These are phyloP conservation scores for Pinus tabuliformis DNA, from an alignment of 75 land plant species.

Conservation along the genomic window DNA sequence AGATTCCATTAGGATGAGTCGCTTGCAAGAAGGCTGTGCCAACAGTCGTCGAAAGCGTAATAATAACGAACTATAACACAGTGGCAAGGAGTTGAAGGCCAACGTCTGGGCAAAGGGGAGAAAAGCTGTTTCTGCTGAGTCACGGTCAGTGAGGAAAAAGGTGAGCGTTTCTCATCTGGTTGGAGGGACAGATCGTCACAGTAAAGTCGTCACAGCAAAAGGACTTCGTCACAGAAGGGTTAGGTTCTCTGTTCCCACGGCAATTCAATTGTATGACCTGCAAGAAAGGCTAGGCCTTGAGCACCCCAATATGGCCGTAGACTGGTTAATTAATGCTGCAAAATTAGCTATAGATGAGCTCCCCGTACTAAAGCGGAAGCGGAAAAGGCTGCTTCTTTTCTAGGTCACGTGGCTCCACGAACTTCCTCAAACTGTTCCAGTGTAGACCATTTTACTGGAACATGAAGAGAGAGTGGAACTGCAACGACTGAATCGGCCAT, in stretches of 20 bases:
- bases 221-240: conserved; percentile 83
- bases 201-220: conserved; percentile 84
- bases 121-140: too few relatives aligned
- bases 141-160: conserved; percentile 11
- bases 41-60: too few relatives aligned
- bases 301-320: conserved; percentile 94
- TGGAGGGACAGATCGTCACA: conserved; percentile 91
- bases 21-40: not conserved
- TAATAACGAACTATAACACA: not conserved
- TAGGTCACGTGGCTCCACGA: conserved; percentile 1
- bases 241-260: conserved; percentile 80
- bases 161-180: conserved; percentile 64
- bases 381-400: conserved; percentile 9
- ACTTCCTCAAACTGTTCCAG: conserved; percentile 6
- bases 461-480: not conserved
- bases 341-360: conserved; percentile 67
- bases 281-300: conserved; percentile 83
- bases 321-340: conserved; percentile 85
- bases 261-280: conserved; percentile 85
- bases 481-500: not conserved
- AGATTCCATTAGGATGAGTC: not conserved
- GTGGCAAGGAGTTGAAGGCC: not conserved
- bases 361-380: conserved; percentile 7
- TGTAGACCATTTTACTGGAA: not conserved
- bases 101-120: not conserved